Evolutionary conservation across 2,329 filamentous ascomycete genomes (phyloP), one percentile per base, ranked within the genome.

Genomic region (Hypomyces perniciosus): DNA sequence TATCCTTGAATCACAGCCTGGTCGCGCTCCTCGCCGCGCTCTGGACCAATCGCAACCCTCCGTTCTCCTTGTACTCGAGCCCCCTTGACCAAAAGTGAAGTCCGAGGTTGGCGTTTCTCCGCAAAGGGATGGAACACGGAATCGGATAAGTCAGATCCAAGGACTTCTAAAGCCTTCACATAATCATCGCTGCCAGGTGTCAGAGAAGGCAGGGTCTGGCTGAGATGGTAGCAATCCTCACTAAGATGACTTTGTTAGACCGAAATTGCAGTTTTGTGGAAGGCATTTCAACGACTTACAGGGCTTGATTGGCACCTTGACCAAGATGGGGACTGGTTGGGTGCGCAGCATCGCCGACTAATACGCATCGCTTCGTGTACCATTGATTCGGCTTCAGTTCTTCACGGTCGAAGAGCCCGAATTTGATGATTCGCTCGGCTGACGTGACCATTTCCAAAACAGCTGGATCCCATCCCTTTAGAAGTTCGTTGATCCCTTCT

Each of bases 321-420:
- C 59, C 60, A 9, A 62, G 58, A 44, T 62, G 59, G 2, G 59
- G 57, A 34, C 57, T 61, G 1, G 59, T 62, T 1, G 60, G 58
- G 51, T 61, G 60, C 26, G 59, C 59, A 6, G 59, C 58, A 42
- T 61, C 59, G 8, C 58, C 59, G 8, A 59, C 53, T 27, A 61
- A 46, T 26, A 60, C 56, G 33, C 55, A 57, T 5, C 58, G 57
- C n/a, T 46, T 50, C 9, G 54, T 56, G 39, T 53, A 56, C 60
- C 60, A 62, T 38, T 59, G 48, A n/a, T 53, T 46, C 3, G 57
- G 46, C 8, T 48, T 41, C 28, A 62, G 44, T 46, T 59, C 59
- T 4, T 47, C 44, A 5, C 60, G 55, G 44, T 62, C 69, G 44
- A 58, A 62, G 12, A 62, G 46, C 33, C 61, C 60, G 33, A 57